Base-by-base conservation (phyloP, 129 eudicot species). In the Chrysanthemum makinoi region DNA sequence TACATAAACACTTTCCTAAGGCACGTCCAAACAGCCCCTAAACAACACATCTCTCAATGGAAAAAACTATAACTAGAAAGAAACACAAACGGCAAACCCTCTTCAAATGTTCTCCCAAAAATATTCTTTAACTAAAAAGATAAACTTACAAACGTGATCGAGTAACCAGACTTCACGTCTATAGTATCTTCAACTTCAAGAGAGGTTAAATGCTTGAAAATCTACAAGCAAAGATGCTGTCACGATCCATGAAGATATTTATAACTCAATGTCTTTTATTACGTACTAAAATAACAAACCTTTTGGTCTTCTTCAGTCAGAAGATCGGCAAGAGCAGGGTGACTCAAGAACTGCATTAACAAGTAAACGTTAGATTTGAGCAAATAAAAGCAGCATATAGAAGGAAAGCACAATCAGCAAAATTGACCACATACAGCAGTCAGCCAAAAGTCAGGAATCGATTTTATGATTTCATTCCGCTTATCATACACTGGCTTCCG, bases 391-490 rank as follows among this genome's bases (percentile, higher is more conserved):
- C 18, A 72, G 62, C 7, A 43, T 5, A 15, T 28, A 6, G 69
- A 18, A 28, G 10, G 26, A 65, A 69, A 26, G 18, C 55, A 33
- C 4, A 14, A 76, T 68, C 4, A 3, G 52, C 16, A 18, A 35
- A 51, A 52, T 3, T 18, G 51, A 65, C 44, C 15, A 87, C 97
- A 79, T 39, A 94, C 97, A 55, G 97, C 99, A 53, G 97, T 90
- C 77, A 84, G 47, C 99, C 97, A 95, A 83, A 95, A 95, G 76
- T 95, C 95, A 3, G 99, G 94, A 83, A 95, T 90, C 14, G 89
- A 55, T 62, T 88, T 82, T 28, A 95, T 83, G 39, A 95, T 75
- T n/a, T 88, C 91, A 67, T 74, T 76, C 28, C 99, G 82, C 81
- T 86, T 95, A 59, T 86, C 96, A 44, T 95, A 95, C 65, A 90